A percentile compares a stretch with the other conserved stretches of the same genome.
Conservation (phyloP, 345 rosid genomes). For the Linum usitatissimum region DNA sequence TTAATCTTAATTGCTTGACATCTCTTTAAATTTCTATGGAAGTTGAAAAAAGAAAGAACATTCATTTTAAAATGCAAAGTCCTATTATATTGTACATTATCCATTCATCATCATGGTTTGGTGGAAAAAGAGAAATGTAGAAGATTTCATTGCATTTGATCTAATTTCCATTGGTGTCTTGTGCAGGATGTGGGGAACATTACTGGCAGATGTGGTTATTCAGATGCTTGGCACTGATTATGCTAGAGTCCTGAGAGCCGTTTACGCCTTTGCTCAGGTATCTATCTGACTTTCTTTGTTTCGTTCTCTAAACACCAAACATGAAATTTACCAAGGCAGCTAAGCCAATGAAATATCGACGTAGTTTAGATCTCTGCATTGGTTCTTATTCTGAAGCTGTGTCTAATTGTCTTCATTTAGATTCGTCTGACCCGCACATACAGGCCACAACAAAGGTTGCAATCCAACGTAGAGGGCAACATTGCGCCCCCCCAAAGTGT, state of each 20-base stretch:
- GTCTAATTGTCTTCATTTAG: constrained; percentile 27
- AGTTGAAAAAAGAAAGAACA: too few species aligned
- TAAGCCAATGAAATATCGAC: neutral
- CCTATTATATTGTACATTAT: too few species aligned
- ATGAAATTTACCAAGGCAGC: neutral
- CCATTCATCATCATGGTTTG: too few species aligned
- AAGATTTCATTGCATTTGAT: neutral
- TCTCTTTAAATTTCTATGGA: too few species aligned
- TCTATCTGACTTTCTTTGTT: neutral
- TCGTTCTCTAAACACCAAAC: neutral
- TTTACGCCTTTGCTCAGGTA: constrained; percentile 86
- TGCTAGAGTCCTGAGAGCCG: constrained; percentile 83
- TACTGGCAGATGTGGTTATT: constrained; percentile 34
- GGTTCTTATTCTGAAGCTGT: neutral
- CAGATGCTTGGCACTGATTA: constrained; percentile 24
- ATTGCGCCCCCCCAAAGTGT: too few species aligned
- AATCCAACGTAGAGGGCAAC: constrained; percentile 17
- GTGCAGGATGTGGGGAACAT: constrained; percentile 90
- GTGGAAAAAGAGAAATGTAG: neutral
- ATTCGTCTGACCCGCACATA: constrained; percentile 72
- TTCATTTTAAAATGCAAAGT: neutral
- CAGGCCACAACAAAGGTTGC: constrained; percentile 28
- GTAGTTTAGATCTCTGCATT: neutral
- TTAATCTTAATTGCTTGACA: neutral
- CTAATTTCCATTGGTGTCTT: constrained; percentile 2